Evolutionary conservation across 1,139 yeast species (phyloP), one percentile per base, ranked within the genome.

Genomic region (Nematodospora anomalae): DNA sequence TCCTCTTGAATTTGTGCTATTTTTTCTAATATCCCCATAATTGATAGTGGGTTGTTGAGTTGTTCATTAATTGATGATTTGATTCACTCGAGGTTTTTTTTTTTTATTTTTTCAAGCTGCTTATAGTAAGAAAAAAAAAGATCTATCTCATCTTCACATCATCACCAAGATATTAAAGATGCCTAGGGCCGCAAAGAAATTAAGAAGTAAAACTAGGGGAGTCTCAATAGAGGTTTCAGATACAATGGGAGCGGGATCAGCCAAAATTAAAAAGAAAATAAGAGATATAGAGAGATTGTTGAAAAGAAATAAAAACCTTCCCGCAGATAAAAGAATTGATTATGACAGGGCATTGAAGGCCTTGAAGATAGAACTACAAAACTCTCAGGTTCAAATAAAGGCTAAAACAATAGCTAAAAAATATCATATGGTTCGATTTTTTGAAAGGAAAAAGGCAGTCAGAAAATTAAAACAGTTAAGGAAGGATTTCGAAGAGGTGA

Each of bases 401-500:
- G 77, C 80, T 6, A 77, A 75, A 49, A 75, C 77, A 39, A 64
- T 74, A 31, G 79, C 88, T n/a, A 76, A 81, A 49, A 86, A 83
- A 60, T 92, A 94, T 58, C 97, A 88, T 55, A 90, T 89, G 94
- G 92, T 92, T 33, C 74, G 94, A 47, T 92, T 94, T 55, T 87
- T 92, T 46, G 98, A 92, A 59, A 76, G 76, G 51, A 88, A 90
- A 64, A 94, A 92, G 72, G 95, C 97, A 1, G 53, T 76, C 22
- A 72, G 97, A 52, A 77, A 71, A 45, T 77, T 88, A 51, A 83
- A 83, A 45, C 81, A 81, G 47, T 79, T 82, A 2, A 65, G 67
- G 42, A 82, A 78, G 40, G 65, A 64, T 16, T 55, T 69, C 34
- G 72, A 64, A 21, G 68, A 62, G 25, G 62, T 71, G 11, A 54